Evolutionary conservation across 305 asterid species (phyloP).

Genomic region (Fraxinus greggii): DNA sequence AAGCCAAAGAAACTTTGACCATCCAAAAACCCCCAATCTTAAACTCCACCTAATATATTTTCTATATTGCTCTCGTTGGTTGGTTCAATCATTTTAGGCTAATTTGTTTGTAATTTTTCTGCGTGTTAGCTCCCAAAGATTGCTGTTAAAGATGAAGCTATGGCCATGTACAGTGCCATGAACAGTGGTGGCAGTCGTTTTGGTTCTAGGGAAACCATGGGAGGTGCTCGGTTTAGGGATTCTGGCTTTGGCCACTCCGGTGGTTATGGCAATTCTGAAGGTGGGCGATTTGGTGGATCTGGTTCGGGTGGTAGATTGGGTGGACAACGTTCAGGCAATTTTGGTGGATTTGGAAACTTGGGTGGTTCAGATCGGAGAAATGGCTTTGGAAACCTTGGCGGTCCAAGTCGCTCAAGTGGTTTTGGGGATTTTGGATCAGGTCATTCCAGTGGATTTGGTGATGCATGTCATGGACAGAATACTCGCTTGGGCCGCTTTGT

Average conservation of each 20-base stretch:
- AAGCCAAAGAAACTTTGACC: background rate
- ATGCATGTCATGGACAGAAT: constrained; percentile 27
- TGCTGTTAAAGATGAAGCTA: constrained; percentile 55
- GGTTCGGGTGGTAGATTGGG: constrained; percentile 50
- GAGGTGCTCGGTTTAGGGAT: constrained; percentile 53
- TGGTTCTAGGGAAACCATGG: constrained; percentile 40
- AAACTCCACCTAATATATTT: background rate
- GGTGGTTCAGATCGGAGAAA: constrained; percentile 42
- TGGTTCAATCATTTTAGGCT: constrained; percentile 10
- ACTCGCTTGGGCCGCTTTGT: constrained; percentile 40
- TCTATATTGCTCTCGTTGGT: background rate
- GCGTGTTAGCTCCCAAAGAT: constrained; percentile 64
- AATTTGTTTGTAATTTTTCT: constrained; percentile 5
- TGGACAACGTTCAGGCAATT: constrained; percentile 39
- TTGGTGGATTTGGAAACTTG: constrained; percentile 47
- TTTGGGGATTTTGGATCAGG: constrained; percentile 46
- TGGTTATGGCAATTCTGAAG: constrained; percentile 41
- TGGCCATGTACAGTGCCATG: constrained; percentile 49
- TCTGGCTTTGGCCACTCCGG: constrained; percentile 61
- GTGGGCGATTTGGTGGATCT: constrained; percentile 40
- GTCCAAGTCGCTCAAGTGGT: constrained; percentile 42
- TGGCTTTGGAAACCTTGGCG: constrained; percentile 47
- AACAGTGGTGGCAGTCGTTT: constrained; percentile 50
- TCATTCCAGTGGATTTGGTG: constrained; percentile 40
- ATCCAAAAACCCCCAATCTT: background rate